Evolutionary conservation across 805 yeast species (phyloP), one percentile per base, ranked within the genome.

Genomic region (Spathaspora gorwiae): DNA sequence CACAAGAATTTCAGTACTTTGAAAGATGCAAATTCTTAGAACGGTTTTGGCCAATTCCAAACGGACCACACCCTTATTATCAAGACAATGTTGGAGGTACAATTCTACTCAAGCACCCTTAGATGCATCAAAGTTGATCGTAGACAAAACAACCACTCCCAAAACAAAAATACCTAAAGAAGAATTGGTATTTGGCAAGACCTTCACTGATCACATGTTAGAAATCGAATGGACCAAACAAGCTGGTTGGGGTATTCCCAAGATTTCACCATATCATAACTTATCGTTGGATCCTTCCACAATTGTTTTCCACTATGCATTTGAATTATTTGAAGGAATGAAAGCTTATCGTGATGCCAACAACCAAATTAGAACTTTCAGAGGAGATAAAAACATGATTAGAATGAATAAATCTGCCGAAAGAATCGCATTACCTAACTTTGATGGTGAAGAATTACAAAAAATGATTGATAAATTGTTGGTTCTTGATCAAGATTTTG

Each of bases 291-390:
- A 90, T 60, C 99, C 99, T 24, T 83, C 96, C n/a, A 71, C 94
- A 13, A 80, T 87, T 65, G 98, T 90, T 33, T 83, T 92, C 71
- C 99, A 92, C 73, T 92, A 92, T 61, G 94, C 95, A 6, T 92
- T 94, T 61, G 96, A 89, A 67, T 78, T 92, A 49, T 94, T 92
- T 55, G 99, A 92, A 73, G 99, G 99, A 53, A 75, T 92, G 72
- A 92, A 92, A 75, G 97, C 97, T 11, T 92, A 90, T 78, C 68
- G 70, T 48, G 86, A 78, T 61, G 37, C 49, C 24, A 69, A 82
- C 39, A 85, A 84, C 50, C 64, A 83, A 51, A 59, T 90, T 60
- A 78, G 96, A 58, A 75, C 92, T 62, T 92, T 92, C 78, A 82
- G 99, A 67, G 86, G 95, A 39, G 88, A 89, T 65, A 87, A 76